These are phyloP conservation scores for Platanthera zijinensis DNA, from an alignment of 106 monocot species.

Conservation along the genomic window DNA sequence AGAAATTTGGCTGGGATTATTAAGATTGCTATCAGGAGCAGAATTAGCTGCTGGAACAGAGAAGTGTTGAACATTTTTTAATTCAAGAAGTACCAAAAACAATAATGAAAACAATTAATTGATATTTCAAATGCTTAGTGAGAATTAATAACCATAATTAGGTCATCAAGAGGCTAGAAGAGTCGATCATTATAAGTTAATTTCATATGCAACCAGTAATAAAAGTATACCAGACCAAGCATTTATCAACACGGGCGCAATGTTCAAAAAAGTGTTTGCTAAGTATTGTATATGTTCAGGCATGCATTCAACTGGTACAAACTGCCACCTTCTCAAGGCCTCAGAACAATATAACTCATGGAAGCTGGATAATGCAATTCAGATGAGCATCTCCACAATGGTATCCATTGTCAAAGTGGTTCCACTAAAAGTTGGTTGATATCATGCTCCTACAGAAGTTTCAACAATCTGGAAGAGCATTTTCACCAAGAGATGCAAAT, in stretches of 20 bases:
- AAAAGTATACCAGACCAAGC: not conserved
- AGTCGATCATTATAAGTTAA: not conserved
- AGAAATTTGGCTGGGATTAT: constrained; percentile 17
- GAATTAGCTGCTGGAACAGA: constrained; percentile 20
- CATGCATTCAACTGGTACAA: not conserved
- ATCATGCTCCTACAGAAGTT: too few relatives aligned
- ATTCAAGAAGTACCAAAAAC: not conserved
- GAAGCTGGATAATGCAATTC: not conserved
- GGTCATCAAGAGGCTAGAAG: not conserved
- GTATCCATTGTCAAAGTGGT: not conserved
- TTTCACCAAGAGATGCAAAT: too few relatives aligned
- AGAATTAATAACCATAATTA: not conserved
- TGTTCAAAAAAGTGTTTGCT: not conserved
- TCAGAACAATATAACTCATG: not conserved
- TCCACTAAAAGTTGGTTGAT: too few relatives aligned
- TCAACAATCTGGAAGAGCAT: too few relatives aligned
- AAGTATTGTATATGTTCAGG: not conserved
- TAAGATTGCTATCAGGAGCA: constrained; percentile 18
- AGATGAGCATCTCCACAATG: not conserved
- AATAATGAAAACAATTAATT: not conserved
- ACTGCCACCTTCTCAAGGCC: not conserved
- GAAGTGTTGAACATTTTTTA: not conserved
- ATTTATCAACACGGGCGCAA: not conserved
- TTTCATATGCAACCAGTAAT: not conserved
- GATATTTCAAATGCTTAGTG: not conserved